Conservation (phyloP, 768 basidiomycete genomes). For the Clitopilus hobsonii region DNA sequence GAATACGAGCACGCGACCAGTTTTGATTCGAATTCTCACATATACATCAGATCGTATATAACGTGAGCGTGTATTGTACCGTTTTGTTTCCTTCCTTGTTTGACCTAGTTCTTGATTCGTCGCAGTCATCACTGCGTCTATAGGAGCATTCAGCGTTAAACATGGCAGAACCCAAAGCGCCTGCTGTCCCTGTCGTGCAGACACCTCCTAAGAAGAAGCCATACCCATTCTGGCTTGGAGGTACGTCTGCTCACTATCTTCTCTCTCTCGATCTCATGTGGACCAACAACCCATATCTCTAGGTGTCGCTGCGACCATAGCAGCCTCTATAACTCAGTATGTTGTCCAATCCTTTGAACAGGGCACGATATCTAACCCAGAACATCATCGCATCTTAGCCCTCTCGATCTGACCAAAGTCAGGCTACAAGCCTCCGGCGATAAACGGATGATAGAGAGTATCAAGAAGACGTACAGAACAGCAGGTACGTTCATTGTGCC, state of each 20-base stretch:
- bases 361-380: not conserved
- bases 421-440: constrained; percentile 89
- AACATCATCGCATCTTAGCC: constrained; percentile 32
- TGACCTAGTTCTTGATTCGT: not conserved
- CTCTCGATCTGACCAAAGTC: constrained; percentile 88
- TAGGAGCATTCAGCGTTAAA: not conserved
- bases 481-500: constrained; percentile 51
- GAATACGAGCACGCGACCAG: not conserved
- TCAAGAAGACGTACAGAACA: constrained; percentile 77
- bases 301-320: constrained; percentile 81
- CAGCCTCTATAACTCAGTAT: constrained; percentile 84
- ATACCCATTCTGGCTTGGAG: constrained; percentile 86
- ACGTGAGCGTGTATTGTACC: not conserved
- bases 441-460: constrained; percentile 82
- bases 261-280: not conserved
- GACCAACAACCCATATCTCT: not conserved
- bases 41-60: not conserved
- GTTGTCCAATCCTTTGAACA: constrained; percentile 14
- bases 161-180: not conserved
- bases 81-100: not conserved
- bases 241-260: constrained; percentile 26
- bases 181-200: constrained; percentile 5
- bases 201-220: constrained; percentile 53
- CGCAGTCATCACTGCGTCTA: not conserved
- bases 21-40: not conserved